These are phyloP conservation scores for Knufia fluminis DNA, from an alignment of 2,329 filamentous ascomycete species.

Conservation along the genomic window DNA sequence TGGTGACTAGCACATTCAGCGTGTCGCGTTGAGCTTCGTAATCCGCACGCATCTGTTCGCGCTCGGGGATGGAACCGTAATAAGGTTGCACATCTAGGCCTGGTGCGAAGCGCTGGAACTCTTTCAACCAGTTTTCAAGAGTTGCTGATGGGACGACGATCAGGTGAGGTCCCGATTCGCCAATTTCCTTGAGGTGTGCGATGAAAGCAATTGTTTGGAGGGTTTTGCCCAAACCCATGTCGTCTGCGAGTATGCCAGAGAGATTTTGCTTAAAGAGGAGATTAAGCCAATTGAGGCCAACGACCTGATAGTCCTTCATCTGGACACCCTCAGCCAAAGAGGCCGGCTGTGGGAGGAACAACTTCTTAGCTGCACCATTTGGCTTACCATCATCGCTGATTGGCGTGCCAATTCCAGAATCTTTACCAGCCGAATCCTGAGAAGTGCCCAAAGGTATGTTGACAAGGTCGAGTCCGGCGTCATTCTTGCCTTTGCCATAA, in stretches of 20 bases:
- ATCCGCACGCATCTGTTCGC: constrained; percentile 57
- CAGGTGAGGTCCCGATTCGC: constrained; percentile 62
- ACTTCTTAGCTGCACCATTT: constrained; percentile 24
- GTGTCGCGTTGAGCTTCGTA: constrained; percentile 53
- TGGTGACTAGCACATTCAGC: constrained; percentile 63
- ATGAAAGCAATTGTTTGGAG: constrained; percentile 93
- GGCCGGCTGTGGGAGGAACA: constrained; percentile 57
- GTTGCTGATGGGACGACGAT: constrained; percentile 90
- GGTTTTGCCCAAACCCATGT: constrained; percentile 94
- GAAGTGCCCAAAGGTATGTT: constrained; percentile 44
- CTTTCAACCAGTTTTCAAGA: constrained; percentile 87
- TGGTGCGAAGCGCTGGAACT: constrained; percentile 82
- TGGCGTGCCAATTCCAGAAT: constrained; percentile 61
- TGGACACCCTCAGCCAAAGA: constrained; percentile 65
- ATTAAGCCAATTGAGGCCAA: constrained; percentile 89
- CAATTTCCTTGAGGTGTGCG: constrained; percentile 66
- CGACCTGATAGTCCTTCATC: constrained; percentile 89
- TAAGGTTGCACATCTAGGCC: constrained; percentile 62
- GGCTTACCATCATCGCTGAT: constrained; percentile 33
- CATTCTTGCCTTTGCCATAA: constrained; percentile 37
- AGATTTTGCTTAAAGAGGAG: constrained; percentile 70
- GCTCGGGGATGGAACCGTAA: constrained; percentile 60
- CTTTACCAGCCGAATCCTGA: constrained; percentile 34
- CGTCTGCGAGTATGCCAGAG: constrained; percentile 87
- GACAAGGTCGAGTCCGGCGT: constrained; percentile 50